phyloP scores from a whole-genome alignment of 2,329 filamentous ascomycete genomes.

The Trichoderma sp. region DNA sequence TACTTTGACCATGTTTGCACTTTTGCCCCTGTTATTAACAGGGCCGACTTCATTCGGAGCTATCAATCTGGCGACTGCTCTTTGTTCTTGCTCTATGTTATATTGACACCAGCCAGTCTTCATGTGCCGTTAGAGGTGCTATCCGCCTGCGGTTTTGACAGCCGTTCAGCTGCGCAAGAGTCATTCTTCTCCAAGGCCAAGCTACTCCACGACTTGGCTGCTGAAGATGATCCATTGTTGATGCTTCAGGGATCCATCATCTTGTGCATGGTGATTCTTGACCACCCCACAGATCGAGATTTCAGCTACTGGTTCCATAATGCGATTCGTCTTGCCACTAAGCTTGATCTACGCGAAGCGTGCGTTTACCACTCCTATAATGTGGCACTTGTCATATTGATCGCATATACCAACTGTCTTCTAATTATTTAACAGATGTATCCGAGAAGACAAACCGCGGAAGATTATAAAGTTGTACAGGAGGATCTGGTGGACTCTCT shows the following conservation, averaged over 20 bases:
- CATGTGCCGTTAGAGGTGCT: not conserved
- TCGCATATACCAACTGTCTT: not conserved
- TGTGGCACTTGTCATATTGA: not conserved
- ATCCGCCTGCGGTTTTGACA: not conserved
- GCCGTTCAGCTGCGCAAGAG: not conserved
- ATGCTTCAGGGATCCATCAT: not conserved
- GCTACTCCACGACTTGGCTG: not conserved
- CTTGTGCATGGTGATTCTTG: not conserved
- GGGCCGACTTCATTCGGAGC: not conserved
- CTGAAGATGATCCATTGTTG: not conserved
- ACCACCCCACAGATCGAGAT: not conserved
- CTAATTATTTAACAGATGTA: not conserved
- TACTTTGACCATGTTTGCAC: not conserved
- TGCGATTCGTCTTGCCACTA: not conserved
- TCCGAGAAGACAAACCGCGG: not conserved
- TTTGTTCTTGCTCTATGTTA: not conserved
- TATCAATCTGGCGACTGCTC: not conserved
- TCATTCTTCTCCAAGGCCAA: not conserved
- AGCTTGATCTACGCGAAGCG: not conserved
- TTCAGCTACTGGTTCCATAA: not conserved
- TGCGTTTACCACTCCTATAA: not conserved
- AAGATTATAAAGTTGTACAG: not conserved
- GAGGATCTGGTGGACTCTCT: not conserved
- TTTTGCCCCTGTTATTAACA: not conserved
- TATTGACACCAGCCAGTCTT: not conserved